These are phyloP conservation scores for Exsudoporus frostii DNA, from an alignment of 768 basidiomycete species.

Conservation along the genomic window DNA sequence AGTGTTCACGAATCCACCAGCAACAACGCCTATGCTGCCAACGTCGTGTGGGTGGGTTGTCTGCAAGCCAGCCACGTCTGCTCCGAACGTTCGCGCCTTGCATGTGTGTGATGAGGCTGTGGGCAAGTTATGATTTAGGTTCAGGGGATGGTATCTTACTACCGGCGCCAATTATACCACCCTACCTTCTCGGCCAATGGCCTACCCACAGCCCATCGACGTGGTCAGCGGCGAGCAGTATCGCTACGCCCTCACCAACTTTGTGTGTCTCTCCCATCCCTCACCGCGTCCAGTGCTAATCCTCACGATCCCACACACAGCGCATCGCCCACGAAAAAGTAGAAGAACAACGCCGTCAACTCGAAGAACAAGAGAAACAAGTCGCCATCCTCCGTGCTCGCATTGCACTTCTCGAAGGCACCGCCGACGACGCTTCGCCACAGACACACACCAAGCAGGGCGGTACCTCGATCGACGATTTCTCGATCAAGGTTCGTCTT, in stretches of 20 bases:
- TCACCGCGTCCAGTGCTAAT: neutral
- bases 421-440: slow-evolving; percentile 39
- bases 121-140: too few species aligned
- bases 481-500: slow-evolving; percentile 73
- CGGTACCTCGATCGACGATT: slow-evolving; percentile 76
- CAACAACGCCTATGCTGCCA: too few species aligned
- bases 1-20: too few species aligned
- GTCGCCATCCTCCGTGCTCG: slow-evolving; percentile 69
- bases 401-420: slow-evolving; percentile 72
- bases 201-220: slow-evolving; percentile 25
- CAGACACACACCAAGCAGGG: slow-evolving; percentile 34
- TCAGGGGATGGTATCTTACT: too few species aligned
- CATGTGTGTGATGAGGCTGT: too few species aligned
- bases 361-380: slow-evolving; percentile 82
- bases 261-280: slow-evolving; percentile 45
- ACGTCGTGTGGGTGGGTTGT: too few species aligned
- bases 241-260: slow-evolving; percentile 80
- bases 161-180: neutral
- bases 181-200: slow-evolving; percentile 6
- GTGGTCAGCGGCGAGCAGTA: slow-evolving; percentile 61
- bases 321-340: slow-evolving; percentile 88
- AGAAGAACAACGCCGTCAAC: slow-evolving; percentile 72
- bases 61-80: too few species aligned
- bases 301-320: slow-evolving; percentile 20
- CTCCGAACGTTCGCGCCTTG: too few species aligned